Evolutionary conservation across 2,329 filamentous ascomycete species (phyloP).

Genomic region (Acarospora socialis): DNA sequence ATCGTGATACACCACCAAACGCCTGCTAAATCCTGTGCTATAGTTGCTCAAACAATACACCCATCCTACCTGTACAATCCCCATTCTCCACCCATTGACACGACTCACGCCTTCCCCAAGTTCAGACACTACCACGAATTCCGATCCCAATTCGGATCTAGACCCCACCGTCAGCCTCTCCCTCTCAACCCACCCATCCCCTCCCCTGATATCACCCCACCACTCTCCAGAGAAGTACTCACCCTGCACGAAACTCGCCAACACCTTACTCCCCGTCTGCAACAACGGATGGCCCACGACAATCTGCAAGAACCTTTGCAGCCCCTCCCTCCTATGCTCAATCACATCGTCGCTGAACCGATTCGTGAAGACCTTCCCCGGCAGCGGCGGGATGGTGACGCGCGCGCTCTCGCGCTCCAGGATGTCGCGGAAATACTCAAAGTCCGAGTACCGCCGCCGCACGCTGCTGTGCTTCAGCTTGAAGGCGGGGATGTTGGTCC

Average conservation of each 20-base stretch:
- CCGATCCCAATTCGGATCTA: slow-evolving; percentile 16
- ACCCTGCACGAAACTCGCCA: slow-evolving; percentile 96
- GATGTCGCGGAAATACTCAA: slow-evolving; percentile 97
- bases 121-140: slow-evolving; percentile 15
- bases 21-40: too few species aligned
- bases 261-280: slow-evolving; percentile 93
- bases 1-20: too few species aligned
- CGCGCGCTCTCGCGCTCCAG: slow-evolving; percentile 87
- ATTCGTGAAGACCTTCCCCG: slow-evolving; percentile 96
- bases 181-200: neutral
- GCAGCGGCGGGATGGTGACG: slow-evolving; percentile 88
- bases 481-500: slow-evolving; percentile 97
- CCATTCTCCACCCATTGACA: too few species aligned
- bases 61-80: too few species aligned
- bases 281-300: slow-evolving; percentile 91
- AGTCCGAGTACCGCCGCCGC: slow-evolving; percentile 89
- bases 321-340: slow-evolving; percentile 75
- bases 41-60: too few species aligned
- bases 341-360: slow-evolving; percentile 97
- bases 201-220: neutral
- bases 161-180: slow-evolving; percentile 1
- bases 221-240: slow-evolving; percentile 18
- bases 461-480: slow-evolving; percentile 83
- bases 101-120: too few species aligned
- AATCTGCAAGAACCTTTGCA: slow-evolving; percentile 94